Base-by-base conservation (phyloP, 2,329 filamentous ascomycete species). In the Aspergillus pseudoterreus region DNA sequence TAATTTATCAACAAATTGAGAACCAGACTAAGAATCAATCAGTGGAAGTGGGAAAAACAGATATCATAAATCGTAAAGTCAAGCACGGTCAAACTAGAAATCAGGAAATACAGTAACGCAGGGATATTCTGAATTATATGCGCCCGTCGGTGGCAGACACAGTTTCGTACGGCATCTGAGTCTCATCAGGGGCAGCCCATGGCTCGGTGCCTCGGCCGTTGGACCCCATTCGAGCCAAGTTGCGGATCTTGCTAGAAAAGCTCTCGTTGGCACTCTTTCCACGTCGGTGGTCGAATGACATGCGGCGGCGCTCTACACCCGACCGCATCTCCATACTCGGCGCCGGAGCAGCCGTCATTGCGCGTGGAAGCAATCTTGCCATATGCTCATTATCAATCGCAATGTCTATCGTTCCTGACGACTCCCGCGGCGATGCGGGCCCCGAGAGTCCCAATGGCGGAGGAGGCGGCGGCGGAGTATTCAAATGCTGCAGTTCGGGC, bases 401-500 rank as follows among this genome's bases (percentile, higher is more conserved):
- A 43, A 72, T 71, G 38, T 73, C 70, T 24, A 71, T 73, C 1
- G 70, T 73, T 2, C 65, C 70, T 0, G 70, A 64, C 4, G 71
- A 73, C 14, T 70, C 66, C 6, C 67, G 63, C 0, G 64, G 63
- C 2, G 69, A 71, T 19, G 47, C 57, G 11, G 52, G 22, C 1
- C 60, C 56, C 11, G 59, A 57, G 22, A 58, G 59, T 12, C 60
- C 59, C 17, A 60, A 46, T 6, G 76, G 75, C 10, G 71, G 64
- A n/a, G 76, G 75, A 19, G 76, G 77, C 14, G 76, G 77, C 2
- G 78, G 77, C 1, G 80, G 80, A 10, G 80, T 80, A 67, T 76
- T 78, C 14, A 86, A 71, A 64, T 85, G 83, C 61, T 84, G 82
- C 9, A 86, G 74, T 61, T 86, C 81, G 6, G 82, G 80, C 15